These are phyloP conservation scores for Azolla pinnata DNA, from an alignment of 75 land plant genomes.

Conservation along the genomic window DNA sequence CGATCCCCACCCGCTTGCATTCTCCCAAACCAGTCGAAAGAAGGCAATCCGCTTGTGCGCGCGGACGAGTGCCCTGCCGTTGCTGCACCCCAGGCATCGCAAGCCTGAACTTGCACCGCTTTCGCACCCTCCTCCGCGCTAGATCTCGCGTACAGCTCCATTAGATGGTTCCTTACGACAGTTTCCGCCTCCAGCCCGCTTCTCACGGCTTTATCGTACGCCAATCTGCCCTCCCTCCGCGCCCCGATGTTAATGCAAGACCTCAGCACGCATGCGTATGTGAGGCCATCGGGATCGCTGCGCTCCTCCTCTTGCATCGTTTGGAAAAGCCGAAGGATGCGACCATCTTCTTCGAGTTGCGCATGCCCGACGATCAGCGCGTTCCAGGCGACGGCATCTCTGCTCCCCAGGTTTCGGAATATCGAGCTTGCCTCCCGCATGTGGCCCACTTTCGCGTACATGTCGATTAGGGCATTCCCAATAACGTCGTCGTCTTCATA, in stretches of 20 bases:
- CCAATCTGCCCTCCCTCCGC: conserved; percentile 19
- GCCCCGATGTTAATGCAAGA: conserved; percentile 19
- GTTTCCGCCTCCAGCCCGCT: conserved; percentile 28
- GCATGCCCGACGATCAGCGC: conserved; percentile 48
- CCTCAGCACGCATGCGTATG: conserved; percentile 27
- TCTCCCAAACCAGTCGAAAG: conserved; percentile 25
- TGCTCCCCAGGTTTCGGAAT: background rate
- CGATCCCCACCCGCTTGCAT: conserved; percentile 26
- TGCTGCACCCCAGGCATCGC: conserved; percentile 51
- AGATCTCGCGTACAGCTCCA: conserved; percentile 40
- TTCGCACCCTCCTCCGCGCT: conserved; percentile 24
- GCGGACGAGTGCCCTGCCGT: conserved; percentile 34
- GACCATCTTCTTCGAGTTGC: conserved; percentile 6
- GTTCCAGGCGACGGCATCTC: conserved; percentile 32
- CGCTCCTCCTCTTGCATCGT: conserved; percentile 21
- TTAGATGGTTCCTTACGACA: conserved; percentile 25
- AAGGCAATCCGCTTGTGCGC: conserved; percentile 32
- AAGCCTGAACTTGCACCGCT: conserved; percentile 22
- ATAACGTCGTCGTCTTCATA: background rate
- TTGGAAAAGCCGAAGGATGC: conserved; percentile 24
- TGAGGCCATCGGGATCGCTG: conserved; percentile 37
- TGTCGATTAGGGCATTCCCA: background rate
- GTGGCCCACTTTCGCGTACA: background rate
- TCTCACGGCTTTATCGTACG: conserved; percentile 35
- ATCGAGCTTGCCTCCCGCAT: background rate